Evolutionary conservation across 106 monocot species (phyloP), one percentile per base, ranked within the genome.

Genomic region (Gastrodia elata): DNA sequence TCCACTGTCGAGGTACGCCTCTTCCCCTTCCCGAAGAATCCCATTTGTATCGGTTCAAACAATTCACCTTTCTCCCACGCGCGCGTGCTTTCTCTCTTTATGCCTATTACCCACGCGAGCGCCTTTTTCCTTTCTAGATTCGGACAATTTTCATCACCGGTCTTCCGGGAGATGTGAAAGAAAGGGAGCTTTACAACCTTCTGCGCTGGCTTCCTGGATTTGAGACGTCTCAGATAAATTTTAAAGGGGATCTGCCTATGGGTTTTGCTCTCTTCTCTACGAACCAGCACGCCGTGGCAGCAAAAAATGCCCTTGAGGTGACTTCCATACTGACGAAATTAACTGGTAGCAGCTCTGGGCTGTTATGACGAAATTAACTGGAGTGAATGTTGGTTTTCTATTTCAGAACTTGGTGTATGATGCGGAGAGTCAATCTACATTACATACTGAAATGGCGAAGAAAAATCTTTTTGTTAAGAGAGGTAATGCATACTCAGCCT

Each of bases 381-480:
- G 6, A 13, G 27, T 22, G 48, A 18, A 28, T 26, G 68, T 1
- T 7, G n/a, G 56, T 35, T 74, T 64, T 43, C 7, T 43, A 8
- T 37, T 68, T 65, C 55, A 97, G 96, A 83, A 90, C n/a, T 56
- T 97, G 79, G 74, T 86, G 35, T 97, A 92, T 73, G 96, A 97
- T 73, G 67, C 83, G 5, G 96, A 97, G 65, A 76, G 78, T 39
- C 84, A 86, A 48, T 81, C 87, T 1, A 71, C 78, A 1, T 38
- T 97, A 77, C 92, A 92, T 81, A 88, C 86, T 0, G 96, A 97
- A 81, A 97, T 97, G 92, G 96, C 96, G 2, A 97, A 92, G 90
- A 97, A 97, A 90, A 97, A 97, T 80, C 96, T 97, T 39, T 97
- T 88, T 56, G 73, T 97, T 49, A 97, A 97, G 79, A 84, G 96